These are phyloP conservation scores for Aschersonia sp. DNA, from an alignment of 2,329 filamentous ascomycete genomes.

Conservation along the genomic window DNA sequence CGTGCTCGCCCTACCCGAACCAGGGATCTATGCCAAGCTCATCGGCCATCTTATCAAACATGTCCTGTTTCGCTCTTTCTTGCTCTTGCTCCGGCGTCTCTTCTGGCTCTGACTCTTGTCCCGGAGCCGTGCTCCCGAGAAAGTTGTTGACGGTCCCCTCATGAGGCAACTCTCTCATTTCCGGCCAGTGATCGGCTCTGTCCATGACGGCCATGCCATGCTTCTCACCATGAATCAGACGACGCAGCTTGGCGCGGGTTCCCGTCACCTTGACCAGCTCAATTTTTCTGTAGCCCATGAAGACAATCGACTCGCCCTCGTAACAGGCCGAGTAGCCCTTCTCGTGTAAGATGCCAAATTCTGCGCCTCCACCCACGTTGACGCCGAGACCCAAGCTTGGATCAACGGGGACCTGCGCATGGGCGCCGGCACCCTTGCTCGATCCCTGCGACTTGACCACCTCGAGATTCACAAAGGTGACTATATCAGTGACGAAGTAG, in stretches of 20 bases:
- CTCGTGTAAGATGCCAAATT: constrained; percentile 8
- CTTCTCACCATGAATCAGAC: constrained; percentile 31
- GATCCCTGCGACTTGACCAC: constrained; percentile 6
- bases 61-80: neutral
- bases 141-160: constrained; percentile 10
- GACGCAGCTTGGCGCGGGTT: constrained; percentile 10
- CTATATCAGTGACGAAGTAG: constrained; percentile 15
- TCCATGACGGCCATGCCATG: constrained; percentile 12
- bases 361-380: constrained; percentile 5
- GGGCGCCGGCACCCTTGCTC: constrained; percentile 5
- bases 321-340: constrained; percentile 10
- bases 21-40: constrained; percentile 6
- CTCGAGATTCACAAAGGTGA: constrained; percentile 13
- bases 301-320: constrained; percentile 14
- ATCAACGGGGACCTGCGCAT: constrained; percentile 8
- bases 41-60: constrained; percentile 6
- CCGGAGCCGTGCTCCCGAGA: constrained; percentile 3
- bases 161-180: constrained; percentile 11
- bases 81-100: neutral
- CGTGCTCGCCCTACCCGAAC: neutral
- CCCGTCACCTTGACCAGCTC: constrained; percentile 13
- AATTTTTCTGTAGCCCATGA: constrained; percentile 13
- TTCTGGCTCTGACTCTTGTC: constrained; percentile 2
- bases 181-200: constrained; percentile 13
- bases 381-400: constrained; percentile 8